Base-by-base conservation (phyloP, 2,329 filamentous ascomycete genomes). In the Calycina herbarum region DNA sequence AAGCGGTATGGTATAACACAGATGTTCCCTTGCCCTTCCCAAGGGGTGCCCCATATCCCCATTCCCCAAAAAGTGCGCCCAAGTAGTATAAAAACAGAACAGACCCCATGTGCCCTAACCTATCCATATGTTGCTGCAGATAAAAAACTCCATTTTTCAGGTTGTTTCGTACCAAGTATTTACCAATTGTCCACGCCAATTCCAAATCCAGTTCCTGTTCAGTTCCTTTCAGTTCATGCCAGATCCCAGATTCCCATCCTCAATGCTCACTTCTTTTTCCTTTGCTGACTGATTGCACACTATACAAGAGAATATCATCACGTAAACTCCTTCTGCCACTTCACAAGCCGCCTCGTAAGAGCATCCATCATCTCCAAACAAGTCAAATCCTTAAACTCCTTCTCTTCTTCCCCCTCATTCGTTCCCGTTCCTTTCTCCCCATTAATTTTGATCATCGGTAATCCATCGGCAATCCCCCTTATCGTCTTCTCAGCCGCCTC, bases 341-440 rank as follows among this genome's bases (percentile, higher is more conserved):
- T 77, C 24, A 77, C 69, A 38, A 81, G 71, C 64, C 78, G 77
- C 66, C 74, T 75, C 54, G 76, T 77, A 60, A 81, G 73, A 35
- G 77, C 66, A 66, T 80, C 79, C 69, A 81, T 74, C 67, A 78
- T 78, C 67, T 77, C 76, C 59, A 80, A 59, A 63, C 74, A 74
- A 65, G 82, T 91, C 69, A 97, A 81, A 8, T 90, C 85, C 71
- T 89, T 91, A 77, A 96, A 96, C 0, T 89, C 85, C 72, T 80
- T 64, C 51, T 73, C 73, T 45, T 13, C 69, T 66, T 64, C 63
- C 40, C 31, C 76, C 66, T 80, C 78, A 58, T 77, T 75, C 57
- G 70, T 20, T 70, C 69, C 71, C 40, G 72, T 66, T 5, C 59
- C 65, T 31, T 66, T 75, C 33, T 77, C 74, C n/a, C 77, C 79